Base-by-base conservation (phyloP, 192 early-diverging fungal genomes). In the Phycomyces nitens region DNA sequence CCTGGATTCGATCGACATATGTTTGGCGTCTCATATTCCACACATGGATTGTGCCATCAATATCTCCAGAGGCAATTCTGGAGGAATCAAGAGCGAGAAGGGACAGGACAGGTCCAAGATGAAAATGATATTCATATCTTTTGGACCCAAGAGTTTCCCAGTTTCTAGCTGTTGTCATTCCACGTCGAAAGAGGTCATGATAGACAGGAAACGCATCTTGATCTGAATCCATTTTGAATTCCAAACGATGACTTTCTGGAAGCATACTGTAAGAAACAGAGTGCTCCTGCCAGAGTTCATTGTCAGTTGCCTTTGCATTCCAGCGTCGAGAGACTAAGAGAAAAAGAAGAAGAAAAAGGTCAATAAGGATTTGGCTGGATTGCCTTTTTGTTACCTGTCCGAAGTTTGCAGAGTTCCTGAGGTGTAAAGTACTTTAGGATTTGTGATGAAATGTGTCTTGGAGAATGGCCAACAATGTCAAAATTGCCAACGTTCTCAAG, bases 1-100 rank as follows among this genome's bases (percentile, higher is more conserved):
- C 56, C 2, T n/a, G 39, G 16, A 58, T 41, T 3, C 21, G 34
- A 23, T 53, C 40, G 0, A 63, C 40, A 41, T 43, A 41, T 3
- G 52, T 10, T 24, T 63, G 34, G 15, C 20, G n/a, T 27, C 52
- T 15, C 57, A 59, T 59, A 22, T 59, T 59, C 62, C 62, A 63
- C 20, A 54, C 38, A 41, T 63, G 62, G 52, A 63, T 34, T n/a
- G 44, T 54, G 6, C 62, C 62, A 15, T 63, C 62, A 41, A 63
- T 42, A 22, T 63, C 62, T 21, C 62, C 62, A 23, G 62, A 53
- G 11, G 53, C 15, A 5, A 63, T 40, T 22, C 62, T 50, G 16
- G 62, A 53, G n/a, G 39, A 38, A 43, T 63, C 51, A 16, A 53
- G 34, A 21, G 52, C 52, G 20, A 63, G 39, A 5, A 63, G 20